Evolutionary conservation across 2,329 filamentous ascomycete species (phyloP), one percentile per base, ranked within the genome.

Genomic region (Metarhizium humberi): DNA sequence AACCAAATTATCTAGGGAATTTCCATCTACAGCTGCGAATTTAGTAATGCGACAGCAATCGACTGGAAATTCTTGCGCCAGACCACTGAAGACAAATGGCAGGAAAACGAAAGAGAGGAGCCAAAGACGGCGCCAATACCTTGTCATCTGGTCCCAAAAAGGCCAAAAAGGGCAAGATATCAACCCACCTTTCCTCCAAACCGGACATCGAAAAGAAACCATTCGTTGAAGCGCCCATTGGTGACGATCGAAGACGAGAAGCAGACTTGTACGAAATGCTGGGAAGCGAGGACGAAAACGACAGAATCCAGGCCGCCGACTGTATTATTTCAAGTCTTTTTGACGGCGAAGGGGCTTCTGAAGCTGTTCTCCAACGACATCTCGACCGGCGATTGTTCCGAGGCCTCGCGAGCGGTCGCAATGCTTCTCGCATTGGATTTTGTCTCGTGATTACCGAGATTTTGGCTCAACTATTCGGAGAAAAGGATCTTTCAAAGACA

Each of bases 361-460:
- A 85, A 65, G 62, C 72, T 1, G 77, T 81, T 2, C 71, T 86
- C 14, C 69, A 77, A 61, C 73, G 81, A 56, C 83, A 86, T 62
- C 71, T 86, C 34, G 80, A 83, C 59, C 81, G 81, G 66, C 80
- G 87, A 30, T 76, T 99, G 42, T 90, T 96, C 68, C 84, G 89
- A 54, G 94, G 94, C 45, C 82, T 97, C 18, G 91, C 92, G 58
- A 96, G 91, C 68, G 87, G 90, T 54, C 85, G 90, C 56, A 96
- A 96, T 73, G 90, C 89, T 13, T 90, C 92, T 18, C 81, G 94
- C 30, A 75, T 94, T 52, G 94, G 94, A 3, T 96, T 95, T 69
- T 95, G 90, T 54, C 78, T 96, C 55, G 92, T 92, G 0, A 74
- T 97, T 61, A 87, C 91, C 0, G 92, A 96, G 70, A 74, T 95